Evolutionary conservation across 139 green algal genomes (phyloP), one percentile per base, ranked within the genome.

Genomic region (Dunaliella primolecta): DNA sequence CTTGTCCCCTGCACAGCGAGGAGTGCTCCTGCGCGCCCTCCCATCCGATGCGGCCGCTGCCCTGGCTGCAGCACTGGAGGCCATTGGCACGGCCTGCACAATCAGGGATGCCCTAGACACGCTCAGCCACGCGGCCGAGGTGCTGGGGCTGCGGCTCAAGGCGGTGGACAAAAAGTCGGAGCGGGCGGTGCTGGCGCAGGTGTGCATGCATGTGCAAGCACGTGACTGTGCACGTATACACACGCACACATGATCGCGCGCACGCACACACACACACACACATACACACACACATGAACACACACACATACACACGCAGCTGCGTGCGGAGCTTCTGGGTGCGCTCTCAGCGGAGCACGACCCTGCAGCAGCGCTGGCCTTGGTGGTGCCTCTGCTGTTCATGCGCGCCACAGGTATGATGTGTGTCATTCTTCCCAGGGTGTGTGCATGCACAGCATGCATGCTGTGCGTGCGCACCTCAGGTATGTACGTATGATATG

Each of bases 341-440:
- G 34, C 84, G 36, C 85, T 95, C 75, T 57, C 57, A 25, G 75
- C 57, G 0, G 93, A 92, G 80, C 36, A 32, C 7, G 86, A 93
- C 31, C 88, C 93, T 30, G 86, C 94, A 11, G 86, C 89, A 0
- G 89, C 89, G 0, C 91, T 98, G 37, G 88, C 93, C 1, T 79
- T 96, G 32, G 88, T 84, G 36, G 91, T 97, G 64, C 90, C 95
- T 15, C 81, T 95, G 78, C 88, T 97, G 21, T 83, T 92, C 25
- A 80, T 89, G 20, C 86, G 86, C 81, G 89, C 91, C 21, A 80
- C 36, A 2, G 74, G 84, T 46, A 77, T n/a, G n/a, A n/a, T n/a
- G n/a, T n/a, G n/a, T n/a, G n/a, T n/a, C n/a, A n/a, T n/a, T n/a
- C n/a, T n/a, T n/a, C n/a, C n/a, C n/a, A n/a, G n/a, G n/a, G n/a